Conservation (phyloP, 2,329 filamentous ascomycete genomes). For the Penicillium sp. region DNA sequence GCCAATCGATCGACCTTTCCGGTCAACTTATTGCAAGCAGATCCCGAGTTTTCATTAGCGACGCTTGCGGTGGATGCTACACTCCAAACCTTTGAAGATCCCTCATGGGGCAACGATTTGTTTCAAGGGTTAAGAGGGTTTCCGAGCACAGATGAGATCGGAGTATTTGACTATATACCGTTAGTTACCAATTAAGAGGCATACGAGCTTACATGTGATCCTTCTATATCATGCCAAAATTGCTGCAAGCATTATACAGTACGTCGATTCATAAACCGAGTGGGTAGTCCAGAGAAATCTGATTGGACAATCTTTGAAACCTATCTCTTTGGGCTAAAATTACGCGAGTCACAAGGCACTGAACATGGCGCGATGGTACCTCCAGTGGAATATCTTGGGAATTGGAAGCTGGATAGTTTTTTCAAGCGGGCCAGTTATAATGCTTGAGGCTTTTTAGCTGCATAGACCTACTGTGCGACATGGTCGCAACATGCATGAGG, state of each 20-base stretch:
- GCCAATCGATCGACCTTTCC: not conserved
- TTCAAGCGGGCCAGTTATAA: not conserved
- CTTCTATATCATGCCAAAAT: not conserved
- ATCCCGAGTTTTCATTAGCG: not conserved
- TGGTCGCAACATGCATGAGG: not conserved
- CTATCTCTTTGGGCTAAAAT: not conserved
- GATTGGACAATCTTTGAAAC: not conserved
- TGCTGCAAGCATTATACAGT: not conserved
- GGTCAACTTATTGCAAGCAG: not conserved
- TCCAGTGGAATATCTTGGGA: not conserved
- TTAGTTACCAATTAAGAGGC: not conserved
- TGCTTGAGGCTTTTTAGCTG: not conserved
- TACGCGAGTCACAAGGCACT: not conserved
- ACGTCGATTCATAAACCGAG: not conserved
- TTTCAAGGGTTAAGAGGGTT: conserved; percentile 20
- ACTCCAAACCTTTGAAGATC: conserved; percentile 19
- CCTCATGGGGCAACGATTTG: conserved; percentile 10
- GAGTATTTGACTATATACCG: not conserved
- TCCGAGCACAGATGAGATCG: conserved; percentile 10
- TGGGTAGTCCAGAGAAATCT: not conserved
- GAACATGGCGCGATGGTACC: not conserved
- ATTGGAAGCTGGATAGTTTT: not conserved
- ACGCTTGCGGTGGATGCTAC: conserved; percentile 16
- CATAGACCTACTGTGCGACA: not conserved
- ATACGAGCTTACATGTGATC: not conserved